These are phyloP conservation scores for Vigna hirtella DNA, from an alignment of 306 rosid species.

Conservation along the genomic window DNA sequence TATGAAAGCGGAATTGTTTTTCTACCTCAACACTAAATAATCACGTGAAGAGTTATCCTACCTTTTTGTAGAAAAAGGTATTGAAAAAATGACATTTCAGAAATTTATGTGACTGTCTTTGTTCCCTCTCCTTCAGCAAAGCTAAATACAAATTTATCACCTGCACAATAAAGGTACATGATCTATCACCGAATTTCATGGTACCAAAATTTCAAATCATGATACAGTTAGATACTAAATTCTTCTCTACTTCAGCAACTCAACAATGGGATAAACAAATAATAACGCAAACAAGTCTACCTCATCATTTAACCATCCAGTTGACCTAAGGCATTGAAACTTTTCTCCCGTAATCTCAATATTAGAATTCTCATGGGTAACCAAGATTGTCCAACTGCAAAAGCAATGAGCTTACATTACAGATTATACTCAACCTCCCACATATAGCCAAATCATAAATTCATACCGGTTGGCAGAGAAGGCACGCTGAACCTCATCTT, in stretches of 20 bases:
- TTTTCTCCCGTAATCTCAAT: conserved; percentile 73
- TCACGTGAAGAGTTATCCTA: conserved; percentile 40
- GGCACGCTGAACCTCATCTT: conserved; percentile 59
- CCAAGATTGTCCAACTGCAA: conserved; percentile 75
- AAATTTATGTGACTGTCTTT: conserved; percentile 74
- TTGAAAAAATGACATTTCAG: conserved; percentile 94
- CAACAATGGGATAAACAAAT: conserved; percentile 8
- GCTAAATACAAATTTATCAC: conserved; percentile 91
- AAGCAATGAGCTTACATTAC: conserved; percentile 39
- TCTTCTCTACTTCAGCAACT: conserved; percentile 21
- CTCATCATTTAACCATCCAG: conserved; percentile 96
- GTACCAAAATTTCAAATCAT: conserved; percentile 26
- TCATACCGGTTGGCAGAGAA: conserved; percentile 64
- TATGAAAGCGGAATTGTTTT: conserved; percentile 2
- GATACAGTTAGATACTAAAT: conserved; percentile 18
- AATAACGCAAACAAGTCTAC: conserved; percentile 54
- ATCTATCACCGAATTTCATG: conserved; percentile 37
- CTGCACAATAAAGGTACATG: conserved; percentile 54
- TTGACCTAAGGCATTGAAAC: conserved; percentile 76
- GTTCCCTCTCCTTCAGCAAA: conserved; percentile 97
- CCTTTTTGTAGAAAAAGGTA: conserved; percentile 96
- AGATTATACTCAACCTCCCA: conserved; percentile 28
- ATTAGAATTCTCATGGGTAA: conserved; percentile 74
- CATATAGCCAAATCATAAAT: conserved; percentile 36
- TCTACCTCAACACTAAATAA: conserved; percentile 33